Evolutionary conservation across 805 yeast species (phyloP).

Genomic region (Barnettozyma botsteinii): DNA sequence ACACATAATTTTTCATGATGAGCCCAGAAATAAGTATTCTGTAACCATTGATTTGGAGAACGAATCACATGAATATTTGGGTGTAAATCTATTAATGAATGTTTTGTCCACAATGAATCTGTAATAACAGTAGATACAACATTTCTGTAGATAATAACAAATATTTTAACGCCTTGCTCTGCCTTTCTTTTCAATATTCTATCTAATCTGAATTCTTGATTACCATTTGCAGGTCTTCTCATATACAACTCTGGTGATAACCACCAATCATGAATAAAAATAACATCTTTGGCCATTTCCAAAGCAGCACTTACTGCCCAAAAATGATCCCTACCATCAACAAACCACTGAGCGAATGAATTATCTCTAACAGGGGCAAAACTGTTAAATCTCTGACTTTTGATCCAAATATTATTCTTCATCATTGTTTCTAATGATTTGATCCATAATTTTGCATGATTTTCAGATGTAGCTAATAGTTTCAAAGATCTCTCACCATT

Average conservation of each 20-base stretch:
- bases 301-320: constrained; percentile 95
- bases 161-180: constrained; percentile 89
- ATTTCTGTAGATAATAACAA: constrained; percentile 86
- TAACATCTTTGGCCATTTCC: constrained; percentile 88
- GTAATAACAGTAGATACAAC: constrained; percentile 91
- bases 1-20: constrained; percentile 93
- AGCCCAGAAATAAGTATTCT: constrained; percentile 96
- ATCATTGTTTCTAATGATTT: constrained; percentile 67
- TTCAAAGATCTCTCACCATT: constrained; percentile 76
- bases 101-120: constrained; percentile 92
- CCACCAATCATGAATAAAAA: constrained; percentile 99
- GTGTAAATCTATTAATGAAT: constrained; percentile 79
- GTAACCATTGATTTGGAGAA: constrained; percentile 92
- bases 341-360: constrained; percentile 93
- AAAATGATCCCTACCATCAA: constrained; percentile 92
- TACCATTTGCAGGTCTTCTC: constrained; percentile 92
- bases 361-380: constrained; percentile 88
- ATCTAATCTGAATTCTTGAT: constrained; percentile 90
- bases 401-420: constrained; percentile 64
- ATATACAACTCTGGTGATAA: constrained; percentile 87
- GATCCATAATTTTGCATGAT: constrained; percentile 68
- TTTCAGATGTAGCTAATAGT: constrained; percentile 60
- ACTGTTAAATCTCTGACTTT: constrained; percentile 70
- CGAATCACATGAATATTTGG: constrained; percentile 84
- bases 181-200: constrained; percentile 85